Evolutionary conservation across 2,329 filamentous ascomycete genomes (phyloP).

Genomic region (Fusarium secorum): DNA sequence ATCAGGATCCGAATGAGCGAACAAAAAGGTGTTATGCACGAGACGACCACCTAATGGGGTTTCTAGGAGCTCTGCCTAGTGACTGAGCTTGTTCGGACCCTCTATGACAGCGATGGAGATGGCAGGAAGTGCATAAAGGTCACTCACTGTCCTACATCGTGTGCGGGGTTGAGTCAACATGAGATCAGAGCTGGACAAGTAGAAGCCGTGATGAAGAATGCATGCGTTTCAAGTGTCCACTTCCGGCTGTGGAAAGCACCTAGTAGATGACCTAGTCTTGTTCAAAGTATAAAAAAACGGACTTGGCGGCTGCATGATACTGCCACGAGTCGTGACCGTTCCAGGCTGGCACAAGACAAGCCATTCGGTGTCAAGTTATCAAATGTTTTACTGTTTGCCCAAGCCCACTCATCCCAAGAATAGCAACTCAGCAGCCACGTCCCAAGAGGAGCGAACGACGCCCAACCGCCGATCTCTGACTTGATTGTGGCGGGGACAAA

Average conservation of each 20-base stretch:
- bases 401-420: conserved; percentile 22
- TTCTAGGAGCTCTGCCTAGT: background rate
- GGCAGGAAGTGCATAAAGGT: background rate
- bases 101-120: background rate
- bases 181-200: conserved; percentile 14
- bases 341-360: conserved; percentile 7
- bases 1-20: background rate
- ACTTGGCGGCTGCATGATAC: background rate
- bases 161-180: background rate
- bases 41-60: background rate
- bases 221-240: conserved; percentile 20
- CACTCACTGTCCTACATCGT: background rate
- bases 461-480: conserved; percentile 26
- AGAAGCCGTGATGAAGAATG: conserved; percentile 18
- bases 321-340: conserved; percentile 3
- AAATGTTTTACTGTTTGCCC: conserved; percentile 2
- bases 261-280: conserved; percentile 4
- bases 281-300: background rate
- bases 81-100: background rate
- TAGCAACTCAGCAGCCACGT: conserved; percentile 22
- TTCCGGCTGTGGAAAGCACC: conserved; percentile 5
- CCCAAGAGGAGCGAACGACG: conserved; percentile 5
- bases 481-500: conserved; percentile 21
- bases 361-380: background rate
- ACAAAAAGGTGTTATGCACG: background rate